Evolutionary conservation across 2,329 filamentous ascomycete species (phyloP).

Genomic region (Ceratocystis smalleyi): DNA sequence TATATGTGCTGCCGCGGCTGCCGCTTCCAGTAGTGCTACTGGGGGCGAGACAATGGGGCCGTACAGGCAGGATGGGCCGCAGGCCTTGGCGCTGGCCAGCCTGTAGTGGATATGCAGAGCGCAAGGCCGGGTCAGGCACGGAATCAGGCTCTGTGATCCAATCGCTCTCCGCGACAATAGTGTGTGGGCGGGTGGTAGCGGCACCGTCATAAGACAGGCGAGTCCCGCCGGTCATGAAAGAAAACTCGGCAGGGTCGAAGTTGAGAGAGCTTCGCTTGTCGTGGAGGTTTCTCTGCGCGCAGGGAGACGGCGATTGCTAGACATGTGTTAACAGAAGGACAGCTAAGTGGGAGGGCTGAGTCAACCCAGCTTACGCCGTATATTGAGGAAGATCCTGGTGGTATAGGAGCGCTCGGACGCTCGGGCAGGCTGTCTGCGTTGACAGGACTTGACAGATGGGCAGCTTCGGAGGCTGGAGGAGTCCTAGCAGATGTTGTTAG

Average conservation of each 20-base stretch:
- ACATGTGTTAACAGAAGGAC: neutral
- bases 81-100: neutral
- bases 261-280: slow-evolving; percentile 6
- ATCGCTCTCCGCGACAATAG: slow-evolving; percentile 7
- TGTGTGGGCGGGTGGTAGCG: neutral
- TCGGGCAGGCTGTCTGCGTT: slow-evolving; percentile 1
- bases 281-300: neutral
- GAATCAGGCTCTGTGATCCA: slow-evolving; percentile 13
- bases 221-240: neutral
- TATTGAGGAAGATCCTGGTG: slow-evolving; percentile 1
- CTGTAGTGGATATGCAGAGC: neutral
- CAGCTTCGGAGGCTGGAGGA: neutral
- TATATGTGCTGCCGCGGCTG: neutral
- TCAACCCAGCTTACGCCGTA: neutral
- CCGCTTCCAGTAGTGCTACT: neutral
- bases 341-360: no score
- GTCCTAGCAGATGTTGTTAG: neutral
- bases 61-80: neutral
- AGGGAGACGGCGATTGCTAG: neutral
- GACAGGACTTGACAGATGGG: neutral
- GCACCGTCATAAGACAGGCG: slow-evolving; percentile 2
- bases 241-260: slow-evolving; percentile 3
- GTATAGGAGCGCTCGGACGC: neutral
- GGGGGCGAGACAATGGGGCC: neutral
- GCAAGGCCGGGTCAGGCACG: neutral